A percentile compares a stretch with the other conserved stretches of the same genome.
phyloP scores from a whole-genome alignment of 495 filamentous ascomycete genomes.

The Trichodelitschia bisporula region DNA sequence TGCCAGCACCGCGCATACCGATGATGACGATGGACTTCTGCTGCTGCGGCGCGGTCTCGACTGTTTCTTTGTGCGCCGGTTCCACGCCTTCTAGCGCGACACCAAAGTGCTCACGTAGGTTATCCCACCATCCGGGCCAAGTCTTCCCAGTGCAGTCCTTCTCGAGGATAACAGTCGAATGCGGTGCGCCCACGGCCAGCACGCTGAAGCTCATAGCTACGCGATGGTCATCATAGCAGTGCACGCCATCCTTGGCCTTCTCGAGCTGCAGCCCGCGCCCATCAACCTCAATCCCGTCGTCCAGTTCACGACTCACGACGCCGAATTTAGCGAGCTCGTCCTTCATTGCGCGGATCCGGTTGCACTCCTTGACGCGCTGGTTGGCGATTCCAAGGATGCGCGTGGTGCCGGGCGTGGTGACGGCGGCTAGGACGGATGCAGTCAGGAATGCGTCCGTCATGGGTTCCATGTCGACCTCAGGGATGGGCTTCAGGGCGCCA shows the following conservation, averaged over 20 bases:
- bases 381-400: slow-evolving; percentile 93
- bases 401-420: slow-evolving; percentile 47
- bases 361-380: slow-evolving; percentile 95
- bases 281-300: slow-evolving; percentile 53
- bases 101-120: slow-evolving; percentile 46
- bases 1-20: slow-evolving; percentile 93
- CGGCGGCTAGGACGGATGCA: slow-evolving; percentile 77
- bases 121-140: slow-evolving; percentile 99
- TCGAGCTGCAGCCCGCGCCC: slow-evolving; percentile 12
- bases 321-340: slow-evolving; percentile 92
- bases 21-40: slow-evolving; percentile 69
- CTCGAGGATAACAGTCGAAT: slow-evolving; percentile 57
- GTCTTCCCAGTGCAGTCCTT: slow-evolving; percentile 91
- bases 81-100: slow-evolving; percentile 51
- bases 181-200: slow-evolving; percentile 50
- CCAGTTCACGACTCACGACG: slow-evolving; percentile 61
- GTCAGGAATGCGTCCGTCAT: slow-evolving; percentile 99
- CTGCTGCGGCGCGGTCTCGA: slow-evolving; percentile 13
- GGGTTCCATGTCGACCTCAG: slow-evolving; percentile 87
- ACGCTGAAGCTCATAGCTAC: slow-evolving; percentile 97
- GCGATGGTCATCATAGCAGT: slow-evolving; percentile 94
- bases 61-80: slow-evolving; percentile 11
- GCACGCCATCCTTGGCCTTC: slow-evolving; percentile 37
- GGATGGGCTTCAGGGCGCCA: slow-evolving; percentile 42
- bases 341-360: slow-evolving; percentile 90